Conservation (phyloP, 2,329 filamentous ascomycete species). For the Pseudopithomyces chartarum region DNA sequence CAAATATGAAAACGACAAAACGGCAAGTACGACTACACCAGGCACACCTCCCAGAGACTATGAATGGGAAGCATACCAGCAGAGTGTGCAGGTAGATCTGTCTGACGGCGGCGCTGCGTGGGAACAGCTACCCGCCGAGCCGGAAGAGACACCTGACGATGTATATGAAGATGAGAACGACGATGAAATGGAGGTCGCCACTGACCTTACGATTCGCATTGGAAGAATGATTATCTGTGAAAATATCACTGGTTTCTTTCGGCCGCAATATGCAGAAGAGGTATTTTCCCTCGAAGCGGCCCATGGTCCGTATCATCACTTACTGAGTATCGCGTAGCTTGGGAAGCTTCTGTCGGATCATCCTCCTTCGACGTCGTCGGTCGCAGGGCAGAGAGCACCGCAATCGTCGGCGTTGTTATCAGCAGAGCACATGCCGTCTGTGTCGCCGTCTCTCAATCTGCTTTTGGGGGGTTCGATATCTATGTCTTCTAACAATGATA, state of each 20-base stretch:
- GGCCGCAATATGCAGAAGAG: constrained; percentile 48
- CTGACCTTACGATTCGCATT: constrained; percentile 45
- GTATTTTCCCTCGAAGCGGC: constrained; percentile 27
- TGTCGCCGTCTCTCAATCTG: constrained; percentile 42
- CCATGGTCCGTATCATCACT: neutral
- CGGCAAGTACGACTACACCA: constrained; percentile 40
- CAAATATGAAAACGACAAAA: constrained; percentile 31
- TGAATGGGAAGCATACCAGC: constrained; percentile 47
- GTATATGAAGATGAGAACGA: constrained; percentile 46
- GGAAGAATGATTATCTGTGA: constrained; percentile 48
- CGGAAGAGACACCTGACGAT: constrained; percentile 44
- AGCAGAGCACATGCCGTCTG: constrained; percentile 45
- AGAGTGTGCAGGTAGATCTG: constrained; percentile 42
- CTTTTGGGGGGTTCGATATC: constrained; percentile 39
- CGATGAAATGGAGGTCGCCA: constrained; percentile 45
- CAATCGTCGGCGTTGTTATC: constrained; percentile 42
- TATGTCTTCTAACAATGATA: constrained; percentile 32
- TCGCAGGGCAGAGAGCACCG: constrained; percentile 41
- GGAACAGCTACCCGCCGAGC: constrained; percentile 43
- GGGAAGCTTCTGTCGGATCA: constrained; percentile 45
- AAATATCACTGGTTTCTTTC: constrained; percentile 45
- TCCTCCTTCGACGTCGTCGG: constrained; percentile 34
- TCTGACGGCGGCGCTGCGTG: constrained; percentile 41
- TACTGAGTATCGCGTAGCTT: constrained; percentile 32
- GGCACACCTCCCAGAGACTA: constrained; percentile 46